phyloP scores from a whole-genome alignment of 2,329 filamentous ascomycete species.

The Tolypocladium tundrense region DNA sequence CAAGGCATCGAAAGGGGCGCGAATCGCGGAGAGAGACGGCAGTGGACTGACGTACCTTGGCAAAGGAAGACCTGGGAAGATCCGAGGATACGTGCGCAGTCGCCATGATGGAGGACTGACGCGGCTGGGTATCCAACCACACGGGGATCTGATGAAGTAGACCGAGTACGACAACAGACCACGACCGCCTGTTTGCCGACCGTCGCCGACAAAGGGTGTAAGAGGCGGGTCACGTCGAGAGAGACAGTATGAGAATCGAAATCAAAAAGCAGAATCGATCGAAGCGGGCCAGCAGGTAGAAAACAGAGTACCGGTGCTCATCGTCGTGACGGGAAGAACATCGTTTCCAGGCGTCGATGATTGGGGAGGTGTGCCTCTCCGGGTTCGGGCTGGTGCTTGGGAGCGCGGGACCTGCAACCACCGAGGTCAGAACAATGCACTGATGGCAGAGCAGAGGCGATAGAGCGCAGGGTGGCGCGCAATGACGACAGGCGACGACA shows the following conservation, averaged over 20 bases:
- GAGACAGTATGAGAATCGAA: conserved; percentile 24
- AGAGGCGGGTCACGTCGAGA: conserved; percentile 9
- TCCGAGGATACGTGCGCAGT: conserved; percentile 36
- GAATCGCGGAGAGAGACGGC: neutral
- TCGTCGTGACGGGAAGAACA: conserved; percentile 36
- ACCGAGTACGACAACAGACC: conserved; percentile 5
- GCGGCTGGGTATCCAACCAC: conserved; percentile 12
- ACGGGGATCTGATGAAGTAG: conserved; percentile 9
- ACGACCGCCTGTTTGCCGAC: conserved; percentile 1
- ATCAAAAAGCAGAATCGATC: conserved; percentile 46
- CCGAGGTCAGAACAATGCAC: neutral
- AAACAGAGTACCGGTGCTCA: conserved; percentile 42
- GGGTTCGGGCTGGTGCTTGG: neutral
- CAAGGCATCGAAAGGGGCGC: neutral
- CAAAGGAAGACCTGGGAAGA: conserved; percentile 57
- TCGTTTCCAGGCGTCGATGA: conserved; percentile 11
- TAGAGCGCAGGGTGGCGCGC: neutral
- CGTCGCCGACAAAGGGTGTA: conserved; percentile 1
- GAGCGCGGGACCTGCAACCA: neutral
- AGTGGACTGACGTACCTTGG: conserved; percentile 47
- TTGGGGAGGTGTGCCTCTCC: neutral
- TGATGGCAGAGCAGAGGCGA: neutral
- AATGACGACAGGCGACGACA: neutral
- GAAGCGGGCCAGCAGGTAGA: conserved; percentile 39
- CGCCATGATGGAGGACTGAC: conserved; percentile 28